A percentile compares a stretch with the other conserved stretches of the same genome.
phyloP scores from a whole-genome alignment of 768 basidiomycete genomes.

The Tulasnella sp. region DNA sequence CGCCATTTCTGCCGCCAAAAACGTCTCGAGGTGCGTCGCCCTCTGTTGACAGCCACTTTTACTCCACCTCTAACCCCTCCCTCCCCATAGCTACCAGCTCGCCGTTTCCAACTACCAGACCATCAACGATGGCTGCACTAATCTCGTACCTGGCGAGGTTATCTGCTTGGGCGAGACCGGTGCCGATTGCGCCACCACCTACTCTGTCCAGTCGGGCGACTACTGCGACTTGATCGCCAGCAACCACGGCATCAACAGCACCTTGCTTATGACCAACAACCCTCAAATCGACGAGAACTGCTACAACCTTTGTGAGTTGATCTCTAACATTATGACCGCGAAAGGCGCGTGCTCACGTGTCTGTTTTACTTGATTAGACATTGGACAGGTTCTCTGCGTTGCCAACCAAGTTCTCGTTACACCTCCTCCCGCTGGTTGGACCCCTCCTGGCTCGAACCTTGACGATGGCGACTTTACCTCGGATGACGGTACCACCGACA shows the following conservation, averaged over 20 bases:
- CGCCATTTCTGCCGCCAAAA: constrained; percentile 51
- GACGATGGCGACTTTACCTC: background rate
- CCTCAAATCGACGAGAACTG: constrained; percentile 40
- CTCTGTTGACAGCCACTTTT: background rate
- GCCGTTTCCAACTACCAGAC: constrained; percentile 47
- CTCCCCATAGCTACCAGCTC: constrained; percentile 57
- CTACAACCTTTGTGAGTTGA: background rate
- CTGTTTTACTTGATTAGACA: background rate
- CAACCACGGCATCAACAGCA: constrained; percentile 40
- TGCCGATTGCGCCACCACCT: constrained; percentile 55
- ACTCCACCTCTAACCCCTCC: constrained; percentile 24
- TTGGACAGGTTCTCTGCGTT: constrained; percentile 10
- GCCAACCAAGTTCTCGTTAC: background rate
- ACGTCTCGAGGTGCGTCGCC: constrained; percentile 51
- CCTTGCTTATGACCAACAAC: constrained; percentile 60
- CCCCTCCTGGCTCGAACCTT: background rate
- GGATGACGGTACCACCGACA: background rate
- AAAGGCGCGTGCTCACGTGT: background rate
- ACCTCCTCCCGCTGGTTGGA: background rate
- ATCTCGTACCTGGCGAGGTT: constrained; percentile 44
- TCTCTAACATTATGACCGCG: too few species aligned
- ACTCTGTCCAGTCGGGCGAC: constrained; percentile 51
- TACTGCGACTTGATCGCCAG: constrained; percentile 47
- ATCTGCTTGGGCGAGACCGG: constrained; percentile 57
- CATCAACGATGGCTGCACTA: constrained; percentile 50